Base-by-base conservation (phyloP, 495 filamentous ascomycete species). In the Penicillium verhagenii region DNA sequence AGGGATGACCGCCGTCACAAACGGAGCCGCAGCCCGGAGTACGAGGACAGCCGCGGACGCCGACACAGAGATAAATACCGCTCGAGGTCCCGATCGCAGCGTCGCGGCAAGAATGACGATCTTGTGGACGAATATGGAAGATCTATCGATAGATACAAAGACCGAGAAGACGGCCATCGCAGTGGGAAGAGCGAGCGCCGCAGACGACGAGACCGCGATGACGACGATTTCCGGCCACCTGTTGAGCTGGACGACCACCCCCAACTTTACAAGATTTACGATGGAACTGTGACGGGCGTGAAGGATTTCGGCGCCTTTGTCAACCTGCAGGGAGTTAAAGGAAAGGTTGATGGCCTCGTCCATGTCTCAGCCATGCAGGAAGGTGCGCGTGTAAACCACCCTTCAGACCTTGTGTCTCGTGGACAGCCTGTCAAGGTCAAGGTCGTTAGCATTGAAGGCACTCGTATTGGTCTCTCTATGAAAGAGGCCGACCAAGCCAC, bases 251-350 rank as follows among this genome's bases (percentile, higher is more conserved):
- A 98, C 73, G 87, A 93, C 44, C 73, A 82, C 6, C 92, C 93
- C 0, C 75, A 89, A 21, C 71, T 96, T 13, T 88, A 85, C 79
- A 98, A 98, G 67, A 74, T 96, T 1, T 98, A 98, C 65, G 84
- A 90, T 63, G 94, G 94, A 14, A 83, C 84, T 54, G 87, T 97
- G 38, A 96, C 90, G 2, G 91, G 92, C 0, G 78, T 97, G 26
- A 97, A 96, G 66, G 89, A 96, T 59, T 98, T 97, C 72, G 94
- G 94, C 29, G 90, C 87, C 11, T 98, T 98, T 69, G 92, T 98
- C 47, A 97, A 93, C 60, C 71, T 98, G n/a, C 77, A 84, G 61
- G 89, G 90, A 21, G 86, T 98, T 4, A 84, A 79, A 66, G 91
- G 92, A 14, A 95, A 91, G 65, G 87, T 95, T 20, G 92, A 96